Conservation (phyloP, 2,329 filamentous ascomycete species). For the Penicillium sp. region DNA sequence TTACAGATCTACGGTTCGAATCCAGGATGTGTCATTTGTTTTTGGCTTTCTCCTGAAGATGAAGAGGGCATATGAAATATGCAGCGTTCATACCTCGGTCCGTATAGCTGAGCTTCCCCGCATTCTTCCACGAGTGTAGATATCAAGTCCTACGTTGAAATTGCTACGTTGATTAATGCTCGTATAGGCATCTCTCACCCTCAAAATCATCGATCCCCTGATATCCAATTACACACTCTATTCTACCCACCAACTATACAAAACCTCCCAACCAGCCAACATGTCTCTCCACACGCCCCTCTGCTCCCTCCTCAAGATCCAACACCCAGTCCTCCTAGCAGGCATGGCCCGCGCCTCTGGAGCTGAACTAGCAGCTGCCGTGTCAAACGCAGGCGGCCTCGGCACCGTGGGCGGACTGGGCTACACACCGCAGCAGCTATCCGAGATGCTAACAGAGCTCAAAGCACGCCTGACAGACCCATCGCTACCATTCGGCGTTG, state of each 20-base stretch:
- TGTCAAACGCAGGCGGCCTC: conserved; percentile 82
- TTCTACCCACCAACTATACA: neutral
- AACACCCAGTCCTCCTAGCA: conserved; percentile 84
- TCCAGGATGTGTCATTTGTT: too few species aligned
- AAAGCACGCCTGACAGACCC: conserved; percentile 66
- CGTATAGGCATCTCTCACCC: neutral
- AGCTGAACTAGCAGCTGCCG: conserved; percentile 72
- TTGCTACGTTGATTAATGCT: neutral
- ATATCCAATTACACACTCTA: neutral
- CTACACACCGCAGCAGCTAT: conserved; percentile 68
- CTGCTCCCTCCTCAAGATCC: conserved; percentile 71
- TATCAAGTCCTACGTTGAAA: neutral
- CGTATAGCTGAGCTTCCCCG: conserved; percentile 10
- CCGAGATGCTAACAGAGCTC: conserved; percentile 77
- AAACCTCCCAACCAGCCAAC: conserved; percentile 4
- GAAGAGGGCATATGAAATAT: neutral
- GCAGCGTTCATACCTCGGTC: conserved; percentile 17
- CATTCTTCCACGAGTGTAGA: conserved; percentile 7
- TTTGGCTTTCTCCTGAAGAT: neutral
- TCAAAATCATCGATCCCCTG: neutral
- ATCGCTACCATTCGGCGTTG: conserved; percentile 78
- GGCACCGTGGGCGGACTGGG: conserved; percentile 59
- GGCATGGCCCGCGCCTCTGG: conserved; percentile 88
- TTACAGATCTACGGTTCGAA: too few species aligned
- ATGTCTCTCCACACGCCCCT: conserved; percentile 68